Percentiles rank a stretch among this genome's conserved stretches.
phyloP scores from a whole-genome alignment of 2,329 filamentous ascomycete species.

The Scedosporium minutisporum region DNA sequence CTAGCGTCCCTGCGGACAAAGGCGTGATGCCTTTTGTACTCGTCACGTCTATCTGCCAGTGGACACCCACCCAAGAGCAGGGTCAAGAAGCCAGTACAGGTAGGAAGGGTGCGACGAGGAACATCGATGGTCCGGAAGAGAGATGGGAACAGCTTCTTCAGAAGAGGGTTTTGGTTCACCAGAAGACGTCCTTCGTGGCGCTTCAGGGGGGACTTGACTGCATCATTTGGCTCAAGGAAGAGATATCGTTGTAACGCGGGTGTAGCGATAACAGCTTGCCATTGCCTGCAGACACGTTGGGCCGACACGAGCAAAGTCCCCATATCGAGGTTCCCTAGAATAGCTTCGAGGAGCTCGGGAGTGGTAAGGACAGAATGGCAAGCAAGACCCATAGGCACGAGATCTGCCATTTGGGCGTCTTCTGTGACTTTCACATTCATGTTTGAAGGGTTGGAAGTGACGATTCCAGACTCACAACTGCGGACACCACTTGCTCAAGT shows the following conservation, averaged over 20 bases:
- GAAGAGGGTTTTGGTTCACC: slow-evolving; percentile 2
- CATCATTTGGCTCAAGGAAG: background rate
- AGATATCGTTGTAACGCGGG: slow-evolving; percentile 1
- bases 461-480: background rate
- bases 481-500: too few species aligned
- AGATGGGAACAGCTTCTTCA: slow-evolving; percentile 5
- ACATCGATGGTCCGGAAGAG: background rate
- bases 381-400: background rate
- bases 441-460: background rate
- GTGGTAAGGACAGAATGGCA: slow-evolving; percentile 10
- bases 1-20: slow-evolving; percentile 12
- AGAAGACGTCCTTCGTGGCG: background rate
- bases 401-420: background rate
- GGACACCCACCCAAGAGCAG: background rate
- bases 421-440: too few species aligned
- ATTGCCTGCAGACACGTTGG: slow-evolving; percentile 14
- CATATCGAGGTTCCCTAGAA: slow-evolving; percentile 16
- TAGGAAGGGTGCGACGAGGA: background rate
- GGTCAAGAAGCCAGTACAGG: background rate
- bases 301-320: slow-evolving; percentile 16
- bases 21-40: background rate
- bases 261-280: slow-evolving; percentile 12
- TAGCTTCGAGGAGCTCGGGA: slow-evolving; percentile 18
- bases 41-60: background rate
- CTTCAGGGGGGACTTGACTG: background rate